Evolutionary conservation across 805 yeast species (phyloP).

Genomic region (Maudiozyma pseudohumilis): DNA sequence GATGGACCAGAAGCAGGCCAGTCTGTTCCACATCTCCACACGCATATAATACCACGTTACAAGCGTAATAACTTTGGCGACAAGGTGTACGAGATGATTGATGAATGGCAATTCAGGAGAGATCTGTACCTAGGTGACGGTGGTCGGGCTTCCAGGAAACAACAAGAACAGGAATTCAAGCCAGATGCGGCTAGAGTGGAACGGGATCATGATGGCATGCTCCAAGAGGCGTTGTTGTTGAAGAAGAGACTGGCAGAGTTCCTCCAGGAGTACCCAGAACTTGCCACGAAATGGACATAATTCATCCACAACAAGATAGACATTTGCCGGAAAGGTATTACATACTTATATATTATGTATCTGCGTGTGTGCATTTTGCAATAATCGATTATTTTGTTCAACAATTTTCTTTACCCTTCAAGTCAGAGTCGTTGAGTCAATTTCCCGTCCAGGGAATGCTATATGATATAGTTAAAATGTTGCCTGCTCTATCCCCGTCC

Average conservation of each 20-base stretch:
- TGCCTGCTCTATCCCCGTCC: too few relatives aligned
- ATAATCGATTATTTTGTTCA: background rate
- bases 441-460: too few relatives aligned
- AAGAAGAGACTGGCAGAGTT: constrained; percentile 28
- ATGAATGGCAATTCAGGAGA: constrained; percentile 42
- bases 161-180: constrained; percentile 17
- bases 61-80: constrained; percentile 52
- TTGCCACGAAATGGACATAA: constrained; percentile 4
- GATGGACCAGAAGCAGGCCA: constrained; percentile 97
- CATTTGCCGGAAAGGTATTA: too few relatives aligned
- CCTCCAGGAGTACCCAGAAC: constrained; percentile 8
- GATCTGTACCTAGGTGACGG: constrained; percentile 16
- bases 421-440: too few relatives aligned
- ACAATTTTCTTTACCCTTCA: too few relatives aligned
- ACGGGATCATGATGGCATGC: constrained; percentile 59
- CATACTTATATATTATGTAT: too few relatives aligned
- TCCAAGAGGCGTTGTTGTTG: constrained; percentile 53
- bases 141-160: constrained; percentile 18
- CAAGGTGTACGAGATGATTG: constrained; percentile 59
- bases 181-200: constrained; percentile 47
- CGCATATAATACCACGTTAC: constrained; percentile 85
- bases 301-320: too few relatives aligned
- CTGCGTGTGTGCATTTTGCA: background rate
- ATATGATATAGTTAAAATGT: too few relatives aligned
- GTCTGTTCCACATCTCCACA: constrained; percentile 88